phyloP scores from a whole-genome alignment of 768 basidiomycete genomes.

The Collybia sordida region DNA sequence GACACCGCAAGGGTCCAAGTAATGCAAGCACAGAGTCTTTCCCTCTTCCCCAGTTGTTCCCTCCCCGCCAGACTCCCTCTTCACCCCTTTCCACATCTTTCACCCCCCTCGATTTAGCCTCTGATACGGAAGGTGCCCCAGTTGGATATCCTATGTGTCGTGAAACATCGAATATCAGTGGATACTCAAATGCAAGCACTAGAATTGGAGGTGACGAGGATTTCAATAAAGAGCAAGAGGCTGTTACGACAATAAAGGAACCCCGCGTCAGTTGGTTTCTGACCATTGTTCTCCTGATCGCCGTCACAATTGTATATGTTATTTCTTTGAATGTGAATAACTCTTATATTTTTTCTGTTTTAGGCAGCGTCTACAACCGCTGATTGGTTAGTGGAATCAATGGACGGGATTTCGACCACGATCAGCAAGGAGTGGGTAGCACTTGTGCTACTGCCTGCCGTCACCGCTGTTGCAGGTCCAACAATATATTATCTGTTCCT shows the following conservation, averaged over 20 bases:
- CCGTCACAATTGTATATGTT: slow-evolving; percentile 48
- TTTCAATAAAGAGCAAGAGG: slow-evolving; percentile 5
- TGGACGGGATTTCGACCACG: slow-evolving; percentile 70
- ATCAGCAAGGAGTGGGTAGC: slow-evolving; percentile 90
- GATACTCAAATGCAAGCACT: slow-evolving; percentile 3
- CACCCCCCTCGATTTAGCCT: too few relatives aligned
- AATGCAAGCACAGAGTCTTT: too few relatives aligned
- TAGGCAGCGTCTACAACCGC: slow-evolving; percentile 59
- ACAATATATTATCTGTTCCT: background rate
- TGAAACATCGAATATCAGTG: background rate
- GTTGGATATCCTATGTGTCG: slow-evolving; percentile 9
- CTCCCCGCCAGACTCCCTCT: too few relatives aligned
- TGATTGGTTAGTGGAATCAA: slow-evolving; percentile 75
- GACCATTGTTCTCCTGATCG: slow-evolving; percentile 51
- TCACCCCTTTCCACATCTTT: too few relatives aligned
- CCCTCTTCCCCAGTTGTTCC: background rate
- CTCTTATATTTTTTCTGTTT: background rate
- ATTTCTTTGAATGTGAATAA: background rate
- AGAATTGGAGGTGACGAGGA: slow-evolving; percentile 3
- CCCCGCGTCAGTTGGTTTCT: slow-evolving; percentile 61
- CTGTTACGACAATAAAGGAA: slow-evolving; percentile 21
- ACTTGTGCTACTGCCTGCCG: slow-evolving; percentile 83
- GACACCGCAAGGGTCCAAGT: background rate
- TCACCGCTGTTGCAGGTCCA: slow-evolving; percentile 75
- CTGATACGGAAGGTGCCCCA: too few relatives aligned